These are phyloP conservation scores for Lipomyces spencermartinsiae DNA, from an alignment of 805 yeast genomes.

Conservation along the genomic window DNA sequence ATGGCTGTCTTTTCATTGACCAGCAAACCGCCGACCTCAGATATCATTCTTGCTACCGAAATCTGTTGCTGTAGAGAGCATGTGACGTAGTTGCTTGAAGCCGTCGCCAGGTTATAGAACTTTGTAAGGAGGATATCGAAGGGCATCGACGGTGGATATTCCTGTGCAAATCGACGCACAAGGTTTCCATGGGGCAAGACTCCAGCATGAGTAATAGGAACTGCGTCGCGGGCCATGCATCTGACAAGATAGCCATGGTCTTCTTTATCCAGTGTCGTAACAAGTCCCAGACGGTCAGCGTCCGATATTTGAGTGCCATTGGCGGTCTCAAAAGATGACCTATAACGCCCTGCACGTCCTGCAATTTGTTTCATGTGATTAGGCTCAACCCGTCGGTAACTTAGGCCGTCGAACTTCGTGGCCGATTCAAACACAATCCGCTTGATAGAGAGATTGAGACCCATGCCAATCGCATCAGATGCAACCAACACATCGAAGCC, in stretches of 20 bases:
- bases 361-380: slow-evolving; percentile 90
- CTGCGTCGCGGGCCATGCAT: slow-evolving; percentile 59
- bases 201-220: slow-evolving; percentile 63
- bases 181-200: slow-evolving; percentile 81
- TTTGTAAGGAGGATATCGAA: slow-evolving; percentile 55
- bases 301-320: slow-evolving; percentile 9
- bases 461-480: slow-evolving; percentile 98
- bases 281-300: slow-evolving; percentile 35
- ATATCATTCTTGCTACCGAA: slow-evolving; percentile 54
- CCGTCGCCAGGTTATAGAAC: slow-evolving; percentile 53
- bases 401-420: slow-evolving; percentile 72
- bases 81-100: slow-evolving; percentile 47
- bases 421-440: slow-evolving; percentile 76
- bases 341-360: slow-evolving; percentile 91
- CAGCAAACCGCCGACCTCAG: slow-evolving; percentile 52
- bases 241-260: slow-evolving; percentile 48
- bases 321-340: slow-evolving; percentile 37
- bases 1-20: slow-evolving; percentile 64
- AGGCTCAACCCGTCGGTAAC: slow-evolving; percentile 54
- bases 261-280: slow-evolving; percentile 41
- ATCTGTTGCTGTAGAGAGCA: slow-evolving; percentile 51
- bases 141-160: slow-evolving; percentile 59
- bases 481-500: slow-evolving; percentile 85
- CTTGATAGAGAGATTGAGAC: slow-evolving; percentile 80
- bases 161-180: slow-evolving; percentile 69